Evolutionary conservation across 2,329 filamentous ascomycete genomes (phyloP).

Genomic region (Fusarium kyushuense): DNA sequence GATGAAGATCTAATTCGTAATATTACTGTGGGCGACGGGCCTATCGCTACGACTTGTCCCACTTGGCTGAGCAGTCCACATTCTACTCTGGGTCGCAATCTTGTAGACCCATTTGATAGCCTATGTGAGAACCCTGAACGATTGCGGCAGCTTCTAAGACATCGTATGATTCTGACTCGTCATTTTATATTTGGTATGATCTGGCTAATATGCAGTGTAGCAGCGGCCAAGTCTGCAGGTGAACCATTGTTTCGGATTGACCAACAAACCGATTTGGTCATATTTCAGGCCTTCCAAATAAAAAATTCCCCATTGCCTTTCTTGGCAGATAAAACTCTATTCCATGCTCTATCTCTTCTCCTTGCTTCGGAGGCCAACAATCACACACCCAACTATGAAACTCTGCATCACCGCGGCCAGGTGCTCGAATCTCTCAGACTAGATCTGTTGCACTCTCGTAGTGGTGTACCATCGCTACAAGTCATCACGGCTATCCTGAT

Average conservation of each 20-base stretch:
- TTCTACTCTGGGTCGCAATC: background rate
- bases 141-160: background rate
- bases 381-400: conserved; percentile 1
- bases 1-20: background rate
- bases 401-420: background rate
- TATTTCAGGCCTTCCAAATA: background rate
- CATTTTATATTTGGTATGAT: background rate
- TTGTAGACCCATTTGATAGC: conserved; percentile 12
- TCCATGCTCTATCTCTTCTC: conserved; percentile 13
- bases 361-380: background rate
- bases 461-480: background rate
- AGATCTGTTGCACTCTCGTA: background rate
- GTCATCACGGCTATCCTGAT: background rate
- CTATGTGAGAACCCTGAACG: conserved; percentile 8
- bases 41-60: accelerated
- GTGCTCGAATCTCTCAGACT: conserved; percentile 3
- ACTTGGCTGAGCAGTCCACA: accelerated
- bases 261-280: background rate
- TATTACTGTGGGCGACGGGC: accelerated
- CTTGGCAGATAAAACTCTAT: background rate
- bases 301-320: background rate
- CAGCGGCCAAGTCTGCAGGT: background rate
- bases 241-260: conserved; percentile 18
- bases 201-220: background rate
- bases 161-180: background rate